A percentile compares a stretch with the other conserved stretches of the same genome.
Conservation (phyloP, 192 early-diverging fungal genomes). For the Umbelopsis ramanniana region DNA sequence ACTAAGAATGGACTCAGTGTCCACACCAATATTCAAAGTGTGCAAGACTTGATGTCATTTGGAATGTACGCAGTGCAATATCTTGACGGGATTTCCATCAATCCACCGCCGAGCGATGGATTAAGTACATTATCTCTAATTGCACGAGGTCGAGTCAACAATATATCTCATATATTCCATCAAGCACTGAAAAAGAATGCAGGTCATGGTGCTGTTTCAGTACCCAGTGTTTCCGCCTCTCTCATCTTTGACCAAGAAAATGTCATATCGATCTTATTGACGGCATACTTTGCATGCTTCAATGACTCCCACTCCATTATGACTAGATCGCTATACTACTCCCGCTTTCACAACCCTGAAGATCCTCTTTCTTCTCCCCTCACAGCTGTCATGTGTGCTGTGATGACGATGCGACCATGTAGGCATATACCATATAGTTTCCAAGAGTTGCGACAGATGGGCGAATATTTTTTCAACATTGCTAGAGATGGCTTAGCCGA, state of each 20-base stretch:
- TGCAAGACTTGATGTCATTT: not conserved
- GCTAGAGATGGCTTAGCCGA: not conserved
- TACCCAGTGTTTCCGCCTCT: not conserved
- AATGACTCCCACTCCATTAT: not conserved
- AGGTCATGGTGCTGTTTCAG: not conserved
- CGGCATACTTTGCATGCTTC: not conserved
- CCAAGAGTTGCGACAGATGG: slow-evolving; percentile 1
- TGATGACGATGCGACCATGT: slow-evolving; percentile 3
- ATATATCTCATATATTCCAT: not conserved
- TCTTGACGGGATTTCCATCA: not conserved
- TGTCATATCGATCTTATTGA: not conserved
- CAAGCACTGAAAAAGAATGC: slow-evolving; percentile 1
- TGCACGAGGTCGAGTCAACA: not conserved
- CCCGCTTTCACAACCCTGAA: not conserved
- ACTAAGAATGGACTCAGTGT: slow-evolving; percentile 6
- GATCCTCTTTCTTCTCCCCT: not conserved
- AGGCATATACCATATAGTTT: not conserved
- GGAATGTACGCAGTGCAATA: slow-evolving; percentile 7
- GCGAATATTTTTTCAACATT: not conserved
- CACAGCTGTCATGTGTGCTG: not conserved
- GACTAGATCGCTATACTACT: not conserved
- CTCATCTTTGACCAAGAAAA: slow-evolving; percentile 4
- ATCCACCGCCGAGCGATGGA: not conserved
- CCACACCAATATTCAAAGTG: not conserved
- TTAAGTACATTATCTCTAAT: not conserved